A percentile compares a stretch with the other conserved stretches of the same genome.
Evolutionary conservation across 2,329 filamentous ascomycete species (phyloP).

Genomic region (Meredithiella fracta): DNA sequence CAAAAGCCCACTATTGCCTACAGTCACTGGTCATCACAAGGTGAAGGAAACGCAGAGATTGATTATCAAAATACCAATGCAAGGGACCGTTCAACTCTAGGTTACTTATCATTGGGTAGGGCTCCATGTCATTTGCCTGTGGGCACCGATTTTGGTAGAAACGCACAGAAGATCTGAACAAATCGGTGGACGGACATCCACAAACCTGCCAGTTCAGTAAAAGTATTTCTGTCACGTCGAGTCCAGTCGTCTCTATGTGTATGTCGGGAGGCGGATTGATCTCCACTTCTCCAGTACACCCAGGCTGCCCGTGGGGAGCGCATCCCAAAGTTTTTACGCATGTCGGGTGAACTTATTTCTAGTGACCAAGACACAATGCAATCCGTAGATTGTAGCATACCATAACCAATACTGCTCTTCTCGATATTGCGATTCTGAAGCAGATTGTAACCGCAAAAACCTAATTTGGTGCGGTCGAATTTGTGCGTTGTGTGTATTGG

Average conservation of each 20-base stretch:
- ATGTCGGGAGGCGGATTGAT: not conserved
- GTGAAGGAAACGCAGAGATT: no score
- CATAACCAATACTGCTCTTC: not conserved
- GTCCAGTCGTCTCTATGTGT: not conserved
- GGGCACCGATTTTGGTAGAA: not conserved
- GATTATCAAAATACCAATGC: no score
- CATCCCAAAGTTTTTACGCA: not conserved
- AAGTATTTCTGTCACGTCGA: not conserved
- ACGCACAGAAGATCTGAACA: not conserved
- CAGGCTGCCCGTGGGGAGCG: not conserved
- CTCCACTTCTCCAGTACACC: not conserved
- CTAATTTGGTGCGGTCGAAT: not conserved
- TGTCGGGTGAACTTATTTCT: no score
- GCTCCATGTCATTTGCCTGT: not conserved
- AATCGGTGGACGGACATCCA: not conserved
- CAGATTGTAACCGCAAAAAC: not conserved
- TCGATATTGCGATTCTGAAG: not conserved
- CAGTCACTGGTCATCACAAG: no score
- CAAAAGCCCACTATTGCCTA: no score
- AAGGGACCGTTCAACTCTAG: no score
- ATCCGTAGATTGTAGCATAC: no score
- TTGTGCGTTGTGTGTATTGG: slow-evolving; percentile 1
- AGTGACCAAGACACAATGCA: no score
- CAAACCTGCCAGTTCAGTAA: not conserved
- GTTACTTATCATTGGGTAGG: not conserved